Evolutionary conservation across 1,284 basidiomycete genomes (phyloP), one percentile per base, ranked within the genome.

Genomic region (Rhodotorula sp.): DNA sequence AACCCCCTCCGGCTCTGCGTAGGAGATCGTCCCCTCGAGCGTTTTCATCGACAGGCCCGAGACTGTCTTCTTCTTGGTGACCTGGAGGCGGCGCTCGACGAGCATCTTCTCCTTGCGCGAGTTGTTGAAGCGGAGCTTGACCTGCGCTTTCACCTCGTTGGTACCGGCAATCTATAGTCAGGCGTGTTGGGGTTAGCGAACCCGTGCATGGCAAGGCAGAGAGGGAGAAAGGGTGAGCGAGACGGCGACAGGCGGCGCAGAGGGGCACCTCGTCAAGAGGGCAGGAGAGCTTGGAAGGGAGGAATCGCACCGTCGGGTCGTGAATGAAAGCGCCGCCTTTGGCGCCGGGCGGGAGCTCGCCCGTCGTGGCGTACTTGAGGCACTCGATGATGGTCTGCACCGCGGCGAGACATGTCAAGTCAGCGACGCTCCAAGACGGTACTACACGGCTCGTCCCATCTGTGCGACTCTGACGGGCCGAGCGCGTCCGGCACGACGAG

Each of bases 91-190:
- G 67, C 97, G 88, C 39, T 92, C 90, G 69, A 91, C 94, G n/a
- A 95, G 86, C 92, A 99, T 97, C 44, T 89, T 86, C 53, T 88
- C 87, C 27, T 89, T 88, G 78, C 94, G 94, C 34, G 92, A 91
- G 66, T 96, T 93, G 80, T 88, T 87, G 82, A 99, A 99, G 36
- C 96, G 88, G 46, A 99, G 84, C 81, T 95, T 92, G 73, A 99
- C 96, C 83, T 98, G 95, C 3, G 97, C 97, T 83, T 97, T 98
- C 78, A 99, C 96, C 80, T 97, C 94, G 81, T 95, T 97, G 83
- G 97, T 92, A 78, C 94, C 94, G 15, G 96, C 96, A 89, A 99
- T 96, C 86, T 87, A 77, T 19, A 22, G 8, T 15, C 44, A 15
- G 19, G 12, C 34, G 19, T 55, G 19, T 12, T 21, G 7, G 27